Percentiles rank a stretch among this genome's conserved stretches.
These are phyloP conservation scores for Gloeopeniophorella convolvens DNA, from an alignment of 768 basidiomycete genomes.

Conservation along the genomic window DNA sequence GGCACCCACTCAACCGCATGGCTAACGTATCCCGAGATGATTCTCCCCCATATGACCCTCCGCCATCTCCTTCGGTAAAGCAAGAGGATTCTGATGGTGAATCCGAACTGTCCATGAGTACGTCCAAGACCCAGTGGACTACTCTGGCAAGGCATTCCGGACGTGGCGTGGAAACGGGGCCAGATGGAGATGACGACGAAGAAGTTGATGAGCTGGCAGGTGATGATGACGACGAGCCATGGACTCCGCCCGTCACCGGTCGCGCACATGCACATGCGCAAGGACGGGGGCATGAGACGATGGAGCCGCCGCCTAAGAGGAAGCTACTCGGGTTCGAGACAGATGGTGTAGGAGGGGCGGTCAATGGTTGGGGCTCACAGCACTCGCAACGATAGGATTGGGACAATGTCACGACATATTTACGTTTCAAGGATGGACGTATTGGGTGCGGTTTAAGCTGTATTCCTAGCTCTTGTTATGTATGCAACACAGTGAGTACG, in stretches of 20 bases:
- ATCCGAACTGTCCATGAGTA: not conserved
- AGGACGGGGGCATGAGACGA: not conserved
- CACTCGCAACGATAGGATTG: conserved; percentile 3
- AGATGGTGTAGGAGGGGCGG: not conserved
- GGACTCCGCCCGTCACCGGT: not conserved
- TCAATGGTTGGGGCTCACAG: not conserved
- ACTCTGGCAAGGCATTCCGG: not conserved
- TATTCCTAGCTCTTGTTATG: conserved; percentile 17
- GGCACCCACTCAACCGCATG: not conserved
- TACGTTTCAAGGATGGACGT: conserved; percentile 3
- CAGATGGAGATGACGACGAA: not conserved
- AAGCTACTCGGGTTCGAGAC: conserved; percentile 12
- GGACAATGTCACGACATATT: not conserved
- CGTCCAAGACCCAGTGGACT: conserved; percentile 1
- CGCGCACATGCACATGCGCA: not conserved
- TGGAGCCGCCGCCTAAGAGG: conserved; percentile 13
- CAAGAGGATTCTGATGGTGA: conserved; percentile 10
- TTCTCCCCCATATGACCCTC: conserved; percentile 5
- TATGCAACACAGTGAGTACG: too few relatives aligned
- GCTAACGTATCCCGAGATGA: not conserved
- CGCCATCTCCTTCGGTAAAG: conserved; percentile 7
- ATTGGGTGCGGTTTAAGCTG: conserved; percentile 16
- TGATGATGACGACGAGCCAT: conserved; percentile 4
- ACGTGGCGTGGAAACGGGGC: not conserved
- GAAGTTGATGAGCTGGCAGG: conserved; percentile 12